phyloP scores from a whole-genome alignment of 2,329 filamentous ascomycete species.

The Gyromitra esculenta region DNA sequence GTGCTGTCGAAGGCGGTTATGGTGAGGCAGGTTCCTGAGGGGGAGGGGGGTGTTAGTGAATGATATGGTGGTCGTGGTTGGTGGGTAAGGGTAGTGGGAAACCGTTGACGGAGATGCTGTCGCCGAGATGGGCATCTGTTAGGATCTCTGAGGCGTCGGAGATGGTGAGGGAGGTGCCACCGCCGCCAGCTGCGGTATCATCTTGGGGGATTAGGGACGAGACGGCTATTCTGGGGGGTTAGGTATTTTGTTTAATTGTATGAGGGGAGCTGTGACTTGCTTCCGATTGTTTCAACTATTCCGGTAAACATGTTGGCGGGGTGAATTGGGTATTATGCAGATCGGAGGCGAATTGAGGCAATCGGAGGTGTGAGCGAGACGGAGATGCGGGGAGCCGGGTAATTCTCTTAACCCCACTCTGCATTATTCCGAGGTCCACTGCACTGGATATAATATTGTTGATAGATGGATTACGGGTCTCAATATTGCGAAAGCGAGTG shows the following conservation, averaged over 20 bases:
- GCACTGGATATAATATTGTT: too few species aligned
- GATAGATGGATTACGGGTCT: too few species aligned
- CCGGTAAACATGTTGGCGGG: constrained; percentile 88
- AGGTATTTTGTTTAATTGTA: constrained; percentile 55
- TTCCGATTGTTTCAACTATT: constrained; percentile 90
- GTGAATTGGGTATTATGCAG: not conserved
- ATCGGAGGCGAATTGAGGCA: not conserved
- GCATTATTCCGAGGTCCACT: too few species aligned
- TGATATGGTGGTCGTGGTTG: not conserved
- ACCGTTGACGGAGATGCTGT: constrained; percentile 95
- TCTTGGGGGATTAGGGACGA: constrained; percentile 82
- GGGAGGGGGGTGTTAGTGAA: not conserved
- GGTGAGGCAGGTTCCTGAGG: constrained; percentile 80
- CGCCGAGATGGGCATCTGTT: constrained; percentile 82
- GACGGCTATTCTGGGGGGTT: constrained; percentile 71
- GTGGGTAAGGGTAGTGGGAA: constrained; percentile 35
- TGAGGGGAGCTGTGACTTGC: constrained; percentile 66
- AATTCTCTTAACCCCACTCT: constrained; percentile 11
- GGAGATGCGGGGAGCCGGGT: constrained; percentile 8
- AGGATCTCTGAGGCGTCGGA: constrained; percentile 79
- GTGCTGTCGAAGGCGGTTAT: constrained; percentile 74
- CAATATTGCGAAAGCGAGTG: too few species aligned
- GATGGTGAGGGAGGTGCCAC: constrained; percentile 91
- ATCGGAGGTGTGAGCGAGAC: not conserved
- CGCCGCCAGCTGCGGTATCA: constrained; percentile 73